phyloP scores from a whole-genome alignment of 2,329 filamentous ascomycete species.

The Xylaria sp. region DNA sequence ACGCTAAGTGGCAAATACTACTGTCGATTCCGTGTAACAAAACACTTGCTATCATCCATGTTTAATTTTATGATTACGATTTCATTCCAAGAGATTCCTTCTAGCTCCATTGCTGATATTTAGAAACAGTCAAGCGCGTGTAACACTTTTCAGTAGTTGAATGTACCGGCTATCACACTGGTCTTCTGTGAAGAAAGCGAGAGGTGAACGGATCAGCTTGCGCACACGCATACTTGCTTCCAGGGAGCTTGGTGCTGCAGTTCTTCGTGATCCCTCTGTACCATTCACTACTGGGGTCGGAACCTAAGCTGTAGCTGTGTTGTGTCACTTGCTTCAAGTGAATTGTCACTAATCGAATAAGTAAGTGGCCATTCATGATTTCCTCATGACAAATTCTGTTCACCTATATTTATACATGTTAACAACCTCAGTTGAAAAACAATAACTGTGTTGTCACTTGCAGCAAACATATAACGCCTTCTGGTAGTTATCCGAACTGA shows the following conservation, averaged over 20 bases:
- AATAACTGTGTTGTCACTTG: background rate
- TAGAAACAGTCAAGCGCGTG: conserved; percentile 5
- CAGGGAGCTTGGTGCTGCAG: background rate
- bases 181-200: background rate
- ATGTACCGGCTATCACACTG: conserved; percentile 6
- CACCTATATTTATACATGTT: background rate
- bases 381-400: background rate
- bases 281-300: background rate
- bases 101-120: conserved; percentile 16
- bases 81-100: background rate
- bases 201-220: conserved; percentile 6
- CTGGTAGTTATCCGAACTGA: background rate
- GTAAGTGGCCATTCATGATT: conserved; percentile 13
- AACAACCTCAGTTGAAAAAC: conserved; percentile 2
- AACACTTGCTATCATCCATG: background rate
- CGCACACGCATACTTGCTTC: background rate
- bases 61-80: background rate
- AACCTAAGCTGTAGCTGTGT: background rate
- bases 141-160: background rate
- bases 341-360: conserved; percentile 5
- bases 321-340: background rate
- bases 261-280: background rate
- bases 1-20: background rate
- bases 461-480: background rate
- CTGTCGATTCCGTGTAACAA: background rate